These are phyloP conservation scores for Phaeoacremonium minimum DNA, from an alignment of 2,329 filamentous ascomycete genomes.

Conservation along the genomic window DNA sequence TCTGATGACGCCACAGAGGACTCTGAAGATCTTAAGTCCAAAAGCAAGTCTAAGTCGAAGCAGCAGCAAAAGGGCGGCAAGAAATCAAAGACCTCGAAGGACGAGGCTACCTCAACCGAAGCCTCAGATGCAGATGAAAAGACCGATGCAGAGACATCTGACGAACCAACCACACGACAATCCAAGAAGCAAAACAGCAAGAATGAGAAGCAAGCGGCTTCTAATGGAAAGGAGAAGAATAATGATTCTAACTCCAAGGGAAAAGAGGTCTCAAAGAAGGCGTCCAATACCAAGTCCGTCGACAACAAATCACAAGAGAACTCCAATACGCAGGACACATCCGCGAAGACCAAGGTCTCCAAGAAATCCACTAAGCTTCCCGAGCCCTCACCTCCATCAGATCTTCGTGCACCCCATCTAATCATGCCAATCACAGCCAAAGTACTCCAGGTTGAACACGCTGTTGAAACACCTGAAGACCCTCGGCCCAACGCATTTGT, in stretches of 20 bases:
- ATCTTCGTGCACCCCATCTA: constrained; percentile 34
- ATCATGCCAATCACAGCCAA: constrained; percentile 43
- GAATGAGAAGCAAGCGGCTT: constrained; percentile 1
- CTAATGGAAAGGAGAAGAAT: constrained; percentile 2
- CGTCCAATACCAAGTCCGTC: too few species aligned
- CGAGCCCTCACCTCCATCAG: constrained; percentile 12
- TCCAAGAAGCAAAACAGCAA: constrained; percentile 3
- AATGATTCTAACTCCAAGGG: constrained; percentile 7
- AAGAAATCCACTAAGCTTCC: constrained; percentile 8
- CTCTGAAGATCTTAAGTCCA: too few species aligned
- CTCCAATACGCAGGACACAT: too few species aligned
- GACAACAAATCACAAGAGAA: too few species aligned
- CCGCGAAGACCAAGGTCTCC: too few species aligned
- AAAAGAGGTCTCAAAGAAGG: constrained; percentile 10
- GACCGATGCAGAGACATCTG: constrained; percentile 8
- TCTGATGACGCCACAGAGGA: too few species aligned
- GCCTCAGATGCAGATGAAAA: constrained; percentile 2
- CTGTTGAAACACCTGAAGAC: constrained; percentile 46
- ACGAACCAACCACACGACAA: constrained; percentile 2
- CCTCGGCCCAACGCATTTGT: constrained; percentile 57
- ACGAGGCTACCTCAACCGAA: constrained; percentile 5
- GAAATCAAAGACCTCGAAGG: constrained; percentile 11
- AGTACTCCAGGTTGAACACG: constrained; percentile 51
- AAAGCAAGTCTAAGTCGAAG: constrained; percentile 3
- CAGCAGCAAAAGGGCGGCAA: constrained; percentile 11